Conservation (phyloP, 108 stramenopile genomes). For the Skeletonema grethae region DNA sequence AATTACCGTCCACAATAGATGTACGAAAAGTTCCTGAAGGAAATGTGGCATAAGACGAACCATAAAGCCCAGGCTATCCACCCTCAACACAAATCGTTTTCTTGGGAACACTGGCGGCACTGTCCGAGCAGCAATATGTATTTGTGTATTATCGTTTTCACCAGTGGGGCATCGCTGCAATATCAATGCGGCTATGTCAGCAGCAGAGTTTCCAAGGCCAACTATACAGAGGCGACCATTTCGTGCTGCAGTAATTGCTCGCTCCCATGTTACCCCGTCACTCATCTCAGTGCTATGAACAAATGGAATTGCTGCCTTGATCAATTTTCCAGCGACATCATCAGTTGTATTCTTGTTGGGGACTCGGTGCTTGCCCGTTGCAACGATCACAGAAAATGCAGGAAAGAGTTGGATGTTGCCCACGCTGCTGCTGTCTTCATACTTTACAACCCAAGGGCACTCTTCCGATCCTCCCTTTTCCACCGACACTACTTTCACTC, state of each 20-base stretch:
- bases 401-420: slow-evolving; percentile 11
- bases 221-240: slow-evolving; percentile 41
- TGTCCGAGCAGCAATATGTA: slow-evolving; percentile 55
- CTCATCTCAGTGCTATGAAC: slow-evolving; percentile 44
- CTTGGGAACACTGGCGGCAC: slow-evolving; percentile 60
- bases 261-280: slow-evolving; percentile 24
- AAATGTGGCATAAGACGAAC: slow-evolving; percentile 30
- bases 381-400: slow-evolving; percentile 48
- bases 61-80: slow-evolving; percentile 51
- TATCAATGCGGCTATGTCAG: slow-evolving; percentile 40
- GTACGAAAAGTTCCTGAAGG: slow-evolving; percentile 41
- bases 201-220: slow-evolving; percentile 57
- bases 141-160: slow-evolving; percentile 17
- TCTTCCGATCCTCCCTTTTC: slow-evolving; percentile 26
- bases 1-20: slow-evolving; percentile 37
- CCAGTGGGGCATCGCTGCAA: slow-evolving; percentile 30
- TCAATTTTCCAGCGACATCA: slow-evolving; percentile 37
- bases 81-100: slow-evolving; percentile 28
- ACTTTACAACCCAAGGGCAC: slow-evolving; percentile 38
- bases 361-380: slow-evolving; percentile 54
- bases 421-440: background rate
- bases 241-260: slow-evolving; percentile 33
- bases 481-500: slow-evolving; percentile 41
- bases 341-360: slow-evolving; percentile 37
- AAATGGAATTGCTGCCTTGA: slow-evolving; percentile 17